These are phyloP conservation scores for Aspergillus fumigatiaffinis DNA, from an alignment of 2,329 filamentous ascomycete genomes.

Conservation along the genomic window DNA sequence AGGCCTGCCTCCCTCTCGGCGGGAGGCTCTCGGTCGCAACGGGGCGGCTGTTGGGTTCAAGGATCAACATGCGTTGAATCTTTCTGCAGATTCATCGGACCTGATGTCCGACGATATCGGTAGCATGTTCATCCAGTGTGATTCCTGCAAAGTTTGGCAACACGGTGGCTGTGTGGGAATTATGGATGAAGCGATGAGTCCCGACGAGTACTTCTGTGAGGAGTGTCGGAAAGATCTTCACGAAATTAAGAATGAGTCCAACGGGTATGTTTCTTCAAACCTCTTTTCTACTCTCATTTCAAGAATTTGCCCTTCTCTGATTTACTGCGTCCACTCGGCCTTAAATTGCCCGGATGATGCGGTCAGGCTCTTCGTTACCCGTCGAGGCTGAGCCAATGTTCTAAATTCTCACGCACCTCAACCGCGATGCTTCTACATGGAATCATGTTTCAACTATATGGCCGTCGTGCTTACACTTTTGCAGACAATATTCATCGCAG, in stretches of 20 bases:
- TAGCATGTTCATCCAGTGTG: constrained; percentile 96
- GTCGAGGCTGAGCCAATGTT: neutral
- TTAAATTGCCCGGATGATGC: neutral
- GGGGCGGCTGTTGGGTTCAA: constrained; percentile 51
- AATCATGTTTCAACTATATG: constrained; percentile 7
- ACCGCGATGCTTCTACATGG: neutral
- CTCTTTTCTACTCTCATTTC: neutral
- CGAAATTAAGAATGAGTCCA: constrained; percentile 71
- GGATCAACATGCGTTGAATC: constrained; percentile 55
- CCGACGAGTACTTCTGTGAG: constrained; percentile 98
- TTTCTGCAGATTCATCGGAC: constrained; percentile 56
- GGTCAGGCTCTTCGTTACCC: neutral
- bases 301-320: neutral
- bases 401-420: neutral
- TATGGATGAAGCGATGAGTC: constrained; percentile 86
- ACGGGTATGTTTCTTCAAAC: constrained; percentile 65
- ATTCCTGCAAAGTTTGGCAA: constrained; percentile 97
- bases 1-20: constrained; percentile 63
- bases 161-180: constrained; percentile 97
- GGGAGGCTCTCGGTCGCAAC: constrained; percentile 52
- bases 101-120: constrained; percentile 77
- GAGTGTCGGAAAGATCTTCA: constrained; percentile 89
- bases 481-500: constrained; percentile 59
- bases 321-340: neutral
- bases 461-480: constrained; percentile 27